Evolutionary conservation across 257 asterid species (phyloP).

Genomic region (Petunia axillaris): DNA sequence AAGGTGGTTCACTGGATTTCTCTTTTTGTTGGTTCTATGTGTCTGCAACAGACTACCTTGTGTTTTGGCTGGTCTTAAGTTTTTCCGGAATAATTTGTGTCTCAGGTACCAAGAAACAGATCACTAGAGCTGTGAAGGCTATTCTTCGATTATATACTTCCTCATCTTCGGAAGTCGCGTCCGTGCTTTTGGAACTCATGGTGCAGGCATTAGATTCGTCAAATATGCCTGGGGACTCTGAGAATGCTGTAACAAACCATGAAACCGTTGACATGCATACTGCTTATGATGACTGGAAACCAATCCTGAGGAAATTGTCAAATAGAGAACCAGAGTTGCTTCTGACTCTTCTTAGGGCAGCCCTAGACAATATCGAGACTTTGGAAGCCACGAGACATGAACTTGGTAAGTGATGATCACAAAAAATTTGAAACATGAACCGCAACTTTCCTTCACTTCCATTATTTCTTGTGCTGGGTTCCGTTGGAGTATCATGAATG

Average conservation of each 20-base stretch:
- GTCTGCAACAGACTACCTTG: conserved; percentile 4
- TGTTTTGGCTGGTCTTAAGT: background rate
- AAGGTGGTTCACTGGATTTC: background rate
- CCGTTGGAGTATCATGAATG: conserved; percentile 15
- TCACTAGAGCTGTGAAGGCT: conserved; percentile 60
- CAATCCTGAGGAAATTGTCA: conserved; percentile 65
- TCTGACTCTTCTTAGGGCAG: conserved; percentile 56
- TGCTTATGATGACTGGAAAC: conserved; percentile 68
- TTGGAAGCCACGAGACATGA: conserved; percentile 33
- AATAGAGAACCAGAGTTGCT: conserved; percentile 74
- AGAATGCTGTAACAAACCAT: conserved; percentile 32
- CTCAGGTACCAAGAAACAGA: conserved; percentile 72
- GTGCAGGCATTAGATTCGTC: conserved; percentile 59
- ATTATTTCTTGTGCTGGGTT: conserved; percentile 15
- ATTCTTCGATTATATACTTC: conserved; percentile 73
- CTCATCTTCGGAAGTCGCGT: conserved; percentile 66
- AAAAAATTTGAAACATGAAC: background rate
- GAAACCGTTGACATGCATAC: conserved; percentile 36
- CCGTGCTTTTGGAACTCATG: conserved; percentile 69
- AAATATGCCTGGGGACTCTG: conserved; percentile 34
- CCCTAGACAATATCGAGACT: conserved; percentile 68
- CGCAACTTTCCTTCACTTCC: background rate
- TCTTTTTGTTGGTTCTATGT: conserved; percentile 16
- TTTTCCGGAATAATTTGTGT: conserved; percentile 23
- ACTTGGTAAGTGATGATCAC: conserved; percentile 48